These are phyloP conservation scores for Grosmannia serpens DNA, from an alignment of 2,329 filamentous ascomycete species.

Conservation along the genomic window DNA sequence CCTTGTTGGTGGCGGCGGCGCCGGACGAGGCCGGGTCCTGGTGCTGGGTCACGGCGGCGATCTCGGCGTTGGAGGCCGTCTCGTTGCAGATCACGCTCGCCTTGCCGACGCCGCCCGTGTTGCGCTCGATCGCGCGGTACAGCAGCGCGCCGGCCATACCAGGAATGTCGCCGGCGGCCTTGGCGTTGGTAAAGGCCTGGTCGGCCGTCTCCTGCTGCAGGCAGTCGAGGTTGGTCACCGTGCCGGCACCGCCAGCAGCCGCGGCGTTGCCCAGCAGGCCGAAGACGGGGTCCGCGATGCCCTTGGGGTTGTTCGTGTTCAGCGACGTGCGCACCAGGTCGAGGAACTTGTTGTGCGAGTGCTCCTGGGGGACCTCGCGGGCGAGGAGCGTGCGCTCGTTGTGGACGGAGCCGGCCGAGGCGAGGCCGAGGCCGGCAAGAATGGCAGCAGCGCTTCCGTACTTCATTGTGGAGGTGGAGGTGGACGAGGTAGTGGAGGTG, in stretches of 20 bases:
- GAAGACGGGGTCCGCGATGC: constrained; percentile 35
- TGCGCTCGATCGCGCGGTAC: constrained; percentile 45
- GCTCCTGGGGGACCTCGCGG: constrained; percentile 42
- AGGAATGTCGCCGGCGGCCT: constrained; percentile 38
- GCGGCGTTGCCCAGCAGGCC: constrained; percentile 35
- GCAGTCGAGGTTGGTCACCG: constrained; percentile 37
- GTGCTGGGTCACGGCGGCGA: constrained; percentile 51
- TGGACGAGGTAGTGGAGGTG: not conserved
- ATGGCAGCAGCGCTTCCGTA: constrained; percentile 2
- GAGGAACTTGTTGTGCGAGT: constrained; percentile 35
- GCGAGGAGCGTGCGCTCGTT: not conserved
- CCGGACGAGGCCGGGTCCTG: constrained; percentile 56
- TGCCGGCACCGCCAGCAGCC: constrained; percentile 19
- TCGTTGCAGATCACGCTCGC: constrained; percentile 45
- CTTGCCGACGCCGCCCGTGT: constrained; percentile 45
- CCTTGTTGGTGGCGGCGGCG: constrained; percentile 40
- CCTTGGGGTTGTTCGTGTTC: constrained; percentile 33
- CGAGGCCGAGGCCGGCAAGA: constrained; percentile 8
- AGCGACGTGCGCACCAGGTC: constrained; percentile 26
- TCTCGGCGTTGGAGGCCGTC: constrained; percentile 50
- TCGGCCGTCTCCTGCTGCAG: constrained; percentile 47
- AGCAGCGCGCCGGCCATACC: constrained; percentile 42
- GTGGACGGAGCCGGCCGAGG: constrained; percentile 6
- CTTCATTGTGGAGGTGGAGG: not conserved
- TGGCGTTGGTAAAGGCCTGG: constrained; percentile 50